Base-by-base conservation (phyloP, 306 rosid genomes). In the Purshia tridentata region DNA sequence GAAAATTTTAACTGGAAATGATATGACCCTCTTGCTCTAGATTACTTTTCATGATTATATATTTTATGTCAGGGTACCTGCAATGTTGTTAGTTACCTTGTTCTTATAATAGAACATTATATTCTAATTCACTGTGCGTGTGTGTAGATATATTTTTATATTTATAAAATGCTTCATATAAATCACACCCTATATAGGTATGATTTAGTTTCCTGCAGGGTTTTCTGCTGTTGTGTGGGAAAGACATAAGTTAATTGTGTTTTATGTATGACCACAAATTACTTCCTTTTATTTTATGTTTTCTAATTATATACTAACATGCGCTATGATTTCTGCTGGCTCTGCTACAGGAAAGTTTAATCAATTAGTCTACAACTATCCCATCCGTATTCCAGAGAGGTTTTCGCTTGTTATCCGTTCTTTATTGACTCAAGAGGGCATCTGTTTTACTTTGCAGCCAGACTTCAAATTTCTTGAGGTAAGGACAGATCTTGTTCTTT, bases 381-480 rank as follows among this genome's bases (percentile, higher is more conserved):
- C 99, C 67, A 94, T 94, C 75, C 97, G 96, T 61, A 94, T 94
- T 49, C 99, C 99, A 19, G 99, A 94, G 82, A 88, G 99, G 84
- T 94, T 94, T 83, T 94, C 99, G 4, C 98, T 94, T 63, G 99
- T 94, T 44, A 94, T 91, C 49, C 94, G 98, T 52, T 94, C 99
- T 61, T 84, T 94, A 45, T 76, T 95, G 93, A 95, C 99, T 76
- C 99, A 91, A 86, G 99, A 95, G 84, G 99, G 99, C 82, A 90
- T 95, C 72, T 95, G 98, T 86, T 91, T 95, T 79, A 95, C 97
- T 70, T 66, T 95, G 80, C 74, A 88, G 80, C 99, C 87, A 18
- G 90, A 91, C 84, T 91, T 95, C 84, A 95, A 95, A 84, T 95
- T 95, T 87, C 98, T 95, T 20, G 99, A 95, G 98, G 99, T 91